Evolutionary conservation across 228 moss, liverwort and hornwort species (phyloP), one percentile per base, ranked within the genome.

Genomic region (Sphagnum magellanicum): DNA sequence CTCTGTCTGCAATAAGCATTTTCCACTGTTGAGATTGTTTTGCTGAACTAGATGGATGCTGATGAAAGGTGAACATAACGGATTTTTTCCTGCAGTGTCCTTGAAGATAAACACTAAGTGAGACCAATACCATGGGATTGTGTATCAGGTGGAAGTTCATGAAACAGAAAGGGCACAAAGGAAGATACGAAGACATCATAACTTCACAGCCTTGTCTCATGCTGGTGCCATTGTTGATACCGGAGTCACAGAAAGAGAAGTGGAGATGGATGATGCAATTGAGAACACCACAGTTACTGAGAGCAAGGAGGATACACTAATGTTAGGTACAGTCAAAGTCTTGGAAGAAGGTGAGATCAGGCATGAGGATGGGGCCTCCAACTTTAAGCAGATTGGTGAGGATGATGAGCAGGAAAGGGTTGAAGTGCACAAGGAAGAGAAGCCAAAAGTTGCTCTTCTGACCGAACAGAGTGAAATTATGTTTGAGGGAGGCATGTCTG

Each of bases 101-200:
- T 5, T 47, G 63, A 47, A 63, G n/a, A n/a, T 0, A 48, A 66
- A 10, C 66, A 66, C 14, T 50, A 48, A 13, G 50, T 32, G 55
- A 13, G 58, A 15, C 12, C 11, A 48, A 14, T 16, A 10, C 49
- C 4, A 70, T 47, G 5, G 58, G 5, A 15, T 70, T 48, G 32
- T 16, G 47, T 16, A 12, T 7, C 71, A 93, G 96, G 83, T 98
- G 58, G 91, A 98, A 65, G 78, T 79, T 16, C 86, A 93, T 63
- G 73, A 83, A 64, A 75, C 72, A 50, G 90, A 98, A 49, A 86
- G 93, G 76, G 85, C 76, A 0, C 83, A 72, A 47, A 74, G 85
- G 75, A 98, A 93, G 72, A 81, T 98, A 59, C 82, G 85, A 61
- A 88, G 90, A 65, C 97, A 93, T 66, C 85, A 76, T 57, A 87